Evolutionary conservation across 805 yeast species (phyloP), one percentile per base, ranked within the genome.

Genomic region (Candida pseudofarinosa): DNA sequence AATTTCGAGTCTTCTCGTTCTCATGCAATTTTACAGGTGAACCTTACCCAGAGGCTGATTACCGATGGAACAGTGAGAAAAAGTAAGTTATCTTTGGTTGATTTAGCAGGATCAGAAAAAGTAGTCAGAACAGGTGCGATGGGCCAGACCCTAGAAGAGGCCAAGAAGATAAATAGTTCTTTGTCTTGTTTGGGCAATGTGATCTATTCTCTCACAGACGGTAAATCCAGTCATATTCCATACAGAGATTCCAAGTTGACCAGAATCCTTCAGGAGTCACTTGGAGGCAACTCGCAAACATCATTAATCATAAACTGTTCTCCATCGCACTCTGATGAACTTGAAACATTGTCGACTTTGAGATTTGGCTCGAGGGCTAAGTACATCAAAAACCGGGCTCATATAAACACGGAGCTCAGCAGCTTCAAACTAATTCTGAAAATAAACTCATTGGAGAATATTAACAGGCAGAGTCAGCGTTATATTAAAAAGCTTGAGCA

Each of bases 81-180:
- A 32, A 83, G 89, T 4, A 80, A 77, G 45, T 68, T 88, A 46
- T 84, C 81, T 52, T 61, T 88, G 31, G 91, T 88, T 10, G 97
- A 88, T 63, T 70, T 88, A 49, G 96, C 96, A 0, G 96, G 96
- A 4, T 82, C 91, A 17, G 96, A 90, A 60, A 85, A 81, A 58
- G 79, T 83, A 32, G 80, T 80, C 44, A 83, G 81, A 49, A 80
- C 93, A 0, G 91, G 93, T 2, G 91, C 90, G 1, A 37, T 48
- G 13, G 93, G 93, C 1, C 80, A 79, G 51, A 73, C 82, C 1
- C 65, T 85, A 5, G 90, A 88, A 56, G 97, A 89, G 53, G 88
- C 95, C 0, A 85, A 85, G 54, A 86, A 83, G 47, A 85, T 89
- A 52, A 90, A 89, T 60, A 74, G 80, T 35, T 85, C 96, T 0